These are phyloP conservation scores for Tetrahymena elliotti DNA, from an alignment of 73 alveolate species.

Conservation along the genomic window DNA sequence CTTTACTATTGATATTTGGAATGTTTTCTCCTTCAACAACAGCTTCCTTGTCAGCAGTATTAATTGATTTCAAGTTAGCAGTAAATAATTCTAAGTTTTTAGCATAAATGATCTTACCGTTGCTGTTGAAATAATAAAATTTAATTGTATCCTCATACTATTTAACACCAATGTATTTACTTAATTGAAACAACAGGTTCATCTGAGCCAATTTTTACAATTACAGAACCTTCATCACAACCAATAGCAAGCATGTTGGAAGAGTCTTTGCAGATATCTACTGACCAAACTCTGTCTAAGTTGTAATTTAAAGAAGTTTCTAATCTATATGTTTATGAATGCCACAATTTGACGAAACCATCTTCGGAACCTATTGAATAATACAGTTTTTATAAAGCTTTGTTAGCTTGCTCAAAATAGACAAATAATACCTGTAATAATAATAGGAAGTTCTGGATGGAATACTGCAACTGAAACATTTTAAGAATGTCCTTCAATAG, in stretches of 20 bases:
- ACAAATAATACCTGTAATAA: conserved; percentile 67
- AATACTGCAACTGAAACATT: conserved; percentile 85
- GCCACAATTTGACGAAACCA: conserved; percentile 92
- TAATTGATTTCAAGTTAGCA: conserved; percentile 72
- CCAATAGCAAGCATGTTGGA: conserved; percentile 87
- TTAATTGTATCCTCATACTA: not conserved
- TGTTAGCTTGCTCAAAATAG: not conserved
- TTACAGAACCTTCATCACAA: conserved; percentile 98
- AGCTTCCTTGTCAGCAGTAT: conserved; percentile 39
- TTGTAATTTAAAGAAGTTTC: conserved; percentile 85
- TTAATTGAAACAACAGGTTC: conserved; percentile 85
- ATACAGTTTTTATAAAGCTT: not conserved
- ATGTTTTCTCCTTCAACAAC: conserved; percentile 51
- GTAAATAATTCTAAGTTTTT: conserved; percentile 78
- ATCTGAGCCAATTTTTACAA: conserved; percentile 95
- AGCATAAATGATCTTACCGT: conserved; percentile 76
- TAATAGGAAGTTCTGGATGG: conserved; percentile 98
- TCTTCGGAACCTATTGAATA: conserved; percentile 57
- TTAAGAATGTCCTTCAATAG: conserved; percentile 89
- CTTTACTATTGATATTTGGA: conserved; percentile 50
- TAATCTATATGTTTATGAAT: conserved; percentile 86
- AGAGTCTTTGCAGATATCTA: conserved; percentile 15
- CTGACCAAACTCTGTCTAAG: conserved; percentile 30
- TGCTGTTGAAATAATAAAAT: conserved; percentile 8
- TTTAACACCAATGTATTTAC: conserved; percentile 1